A percentile compares a stretch with the other conserved stretches of the same genome.
phyloP scores from a whole-genome alignment of 2,329 filamentous ascomycete genomes.

The Calycina herbarum region DNA sequence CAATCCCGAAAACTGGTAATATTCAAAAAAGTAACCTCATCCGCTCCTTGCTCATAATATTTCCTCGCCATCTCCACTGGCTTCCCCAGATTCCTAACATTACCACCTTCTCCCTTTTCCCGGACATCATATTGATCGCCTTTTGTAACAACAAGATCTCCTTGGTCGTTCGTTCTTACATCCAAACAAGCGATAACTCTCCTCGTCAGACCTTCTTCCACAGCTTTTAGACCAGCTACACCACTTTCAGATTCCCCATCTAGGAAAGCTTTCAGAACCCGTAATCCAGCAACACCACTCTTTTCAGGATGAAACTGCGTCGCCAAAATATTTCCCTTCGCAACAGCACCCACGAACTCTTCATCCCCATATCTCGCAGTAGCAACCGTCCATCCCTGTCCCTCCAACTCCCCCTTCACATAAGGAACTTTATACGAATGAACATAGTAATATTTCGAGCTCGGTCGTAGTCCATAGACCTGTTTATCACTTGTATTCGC shows the following conservation, averaged over 20 bases:
- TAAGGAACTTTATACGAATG: slow-evolving; percentile 91
- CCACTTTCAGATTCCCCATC: slow-evolving; percentile 59
- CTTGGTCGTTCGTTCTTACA: slow-evolving; percentile 89
- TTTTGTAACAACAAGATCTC: slow-evolving; percentile 96
- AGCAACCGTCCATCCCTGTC: slow-evolving; percentile 86
- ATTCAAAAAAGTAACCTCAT: slow-evolving; percentile 97
- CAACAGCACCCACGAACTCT: slow-evolving; percentile 88
- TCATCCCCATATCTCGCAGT: slow-evolving; percentile 85
- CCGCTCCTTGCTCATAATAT: slow-evolving; percentile 95
- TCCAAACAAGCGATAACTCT: slow-evolving; percentile 95
- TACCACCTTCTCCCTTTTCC: slow-evolving; percentile 69
- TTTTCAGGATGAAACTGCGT: slow-evolving; percentile 99
- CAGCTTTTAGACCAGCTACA: slow-evolving; percentile 34
- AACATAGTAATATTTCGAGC: slow-evolving; percentile 98
- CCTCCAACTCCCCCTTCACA: slow-evolving; percentile 69
- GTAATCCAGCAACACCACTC: slow-evolving; percentile 83
- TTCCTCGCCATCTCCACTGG: slow-evolving; percentile 90
- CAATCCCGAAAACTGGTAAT: slow-evolving; percentile 98
- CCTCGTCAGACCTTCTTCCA: slow-evolving; percentile 74
- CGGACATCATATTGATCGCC: slow-evolving; percentile 98
- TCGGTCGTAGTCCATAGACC: slow-evolving; percentile 76
- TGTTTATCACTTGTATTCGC: slow-evolving; percentile 63
- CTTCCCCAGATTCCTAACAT: slow-evolving; percentile 92
- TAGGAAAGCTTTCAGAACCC: slow-evolving; percentile 82
- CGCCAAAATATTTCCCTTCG: slow-evolving; percentile 79